phyloP scores from a whole-genome alignment of 139 green algal species.

The Chlamydomonas asymmetrica region DNA sequence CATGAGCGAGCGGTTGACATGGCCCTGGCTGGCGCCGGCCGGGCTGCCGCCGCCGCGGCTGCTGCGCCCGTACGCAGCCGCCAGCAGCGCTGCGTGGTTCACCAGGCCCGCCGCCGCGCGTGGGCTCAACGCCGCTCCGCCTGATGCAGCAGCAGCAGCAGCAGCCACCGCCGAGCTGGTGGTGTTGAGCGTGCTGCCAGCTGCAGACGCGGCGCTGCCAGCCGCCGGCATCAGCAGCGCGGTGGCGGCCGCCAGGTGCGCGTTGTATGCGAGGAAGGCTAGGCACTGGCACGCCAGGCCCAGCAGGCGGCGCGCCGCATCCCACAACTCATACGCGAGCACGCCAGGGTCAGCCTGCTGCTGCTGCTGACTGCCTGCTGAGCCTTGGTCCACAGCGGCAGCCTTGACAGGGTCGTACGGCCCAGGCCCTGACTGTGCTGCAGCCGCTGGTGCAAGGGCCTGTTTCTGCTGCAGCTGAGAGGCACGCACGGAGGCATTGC shows the following conservation, averaged over 20 bases:
- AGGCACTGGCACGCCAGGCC: slow-evolving; percentile 14
- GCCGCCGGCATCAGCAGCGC: neutral
- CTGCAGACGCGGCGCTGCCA: neutral
- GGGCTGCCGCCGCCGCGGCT: neutral
- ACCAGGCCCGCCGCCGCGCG: neutral
- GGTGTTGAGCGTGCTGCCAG: neutral
- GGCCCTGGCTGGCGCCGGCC: neutral
- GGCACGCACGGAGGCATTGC: no score
- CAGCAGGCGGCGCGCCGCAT: no score
- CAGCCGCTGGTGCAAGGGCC: no score
- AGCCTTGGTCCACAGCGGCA: no score
- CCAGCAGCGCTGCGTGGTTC: neutral
- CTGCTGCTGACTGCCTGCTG: no score
- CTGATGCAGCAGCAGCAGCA: neutral
- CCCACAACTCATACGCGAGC: no score
- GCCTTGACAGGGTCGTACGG: no score
- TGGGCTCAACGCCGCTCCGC: neutral
- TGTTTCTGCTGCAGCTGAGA: no score
- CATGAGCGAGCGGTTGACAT: no score
- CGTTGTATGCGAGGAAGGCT: slow-evolving; percentile 16
- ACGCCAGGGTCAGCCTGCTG: no score
- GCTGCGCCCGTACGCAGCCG: neutral
- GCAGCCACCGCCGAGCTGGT: neutral
- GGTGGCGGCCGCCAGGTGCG: slow-evolving; percentile 1
- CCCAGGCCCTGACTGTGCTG: no score